Conservation (phyloP, 1,284 basidiomycete species). For the Quambalaria eucalypti region DNA sequence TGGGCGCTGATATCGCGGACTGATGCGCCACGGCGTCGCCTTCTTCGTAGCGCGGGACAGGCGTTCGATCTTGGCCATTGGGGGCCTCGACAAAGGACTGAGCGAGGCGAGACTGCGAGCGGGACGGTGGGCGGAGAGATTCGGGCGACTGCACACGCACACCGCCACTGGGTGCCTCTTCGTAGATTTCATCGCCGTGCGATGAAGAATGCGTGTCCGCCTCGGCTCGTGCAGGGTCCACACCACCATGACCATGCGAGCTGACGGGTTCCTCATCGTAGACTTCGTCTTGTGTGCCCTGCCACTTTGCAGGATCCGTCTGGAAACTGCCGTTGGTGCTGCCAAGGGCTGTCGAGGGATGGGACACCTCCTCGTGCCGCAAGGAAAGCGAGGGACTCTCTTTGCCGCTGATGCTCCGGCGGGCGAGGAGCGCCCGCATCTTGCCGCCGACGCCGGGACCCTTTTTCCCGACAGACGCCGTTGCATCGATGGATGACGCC, state of each 20-base stretch:
- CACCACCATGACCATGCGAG: background rate
- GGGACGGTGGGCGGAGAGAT: background rate
- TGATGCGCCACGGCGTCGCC: background rate
- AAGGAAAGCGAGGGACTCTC: background rate
- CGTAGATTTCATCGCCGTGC: background rate
- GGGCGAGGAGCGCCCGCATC: background rate
- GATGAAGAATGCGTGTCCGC: background rate
- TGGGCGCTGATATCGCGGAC: too few species aligned
- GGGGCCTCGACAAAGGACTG: too few species aligned
- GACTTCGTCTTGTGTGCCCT: background rate
- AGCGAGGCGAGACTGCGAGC: background rate
- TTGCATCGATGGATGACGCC: background rate
- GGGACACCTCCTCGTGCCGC: conserved; percentile 1
- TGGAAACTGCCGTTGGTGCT: background rate
- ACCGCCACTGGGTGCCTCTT: background rate
- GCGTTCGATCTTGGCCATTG: too few species aligned
- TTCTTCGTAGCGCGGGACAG: background rate
- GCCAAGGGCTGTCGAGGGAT: background rate
- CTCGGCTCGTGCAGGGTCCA: background rate
- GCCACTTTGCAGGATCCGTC: too few species aligned
- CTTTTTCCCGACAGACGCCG: too few species aligned
- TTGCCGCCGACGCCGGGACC: background rate
- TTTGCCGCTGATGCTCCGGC: background rate
- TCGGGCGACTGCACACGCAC: background rate
- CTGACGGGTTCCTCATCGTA: background rate